Percentiles rank a stretch among this genome's conserved stretches.
Evolutionary conservation across 2,329 filamentous ascomycete genomes (phyloP).

Genomic region (Leptographium lundbergii): DNA sequence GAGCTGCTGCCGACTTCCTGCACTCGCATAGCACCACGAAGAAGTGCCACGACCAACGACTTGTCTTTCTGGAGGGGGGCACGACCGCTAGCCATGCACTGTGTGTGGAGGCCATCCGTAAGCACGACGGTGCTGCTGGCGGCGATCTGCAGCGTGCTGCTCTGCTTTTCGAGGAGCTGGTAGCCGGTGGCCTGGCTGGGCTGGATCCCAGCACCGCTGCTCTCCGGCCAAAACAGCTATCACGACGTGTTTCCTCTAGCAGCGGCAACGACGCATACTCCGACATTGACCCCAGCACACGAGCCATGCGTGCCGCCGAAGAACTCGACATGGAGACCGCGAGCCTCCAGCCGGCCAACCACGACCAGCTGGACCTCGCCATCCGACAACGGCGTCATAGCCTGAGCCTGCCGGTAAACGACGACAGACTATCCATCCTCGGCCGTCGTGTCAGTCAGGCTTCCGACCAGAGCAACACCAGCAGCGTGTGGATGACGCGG

Average conservation of each 20-base stretch:
- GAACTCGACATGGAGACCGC: slow-evolving; percentile 43
- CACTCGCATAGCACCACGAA: slow-evolving; percentile 22
- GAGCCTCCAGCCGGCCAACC: slow-evolving; percentile 33
- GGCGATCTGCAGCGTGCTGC: slow-evolving; percentile 38
- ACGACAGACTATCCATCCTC: slow-evolving; percentile 5
- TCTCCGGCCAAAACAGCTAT: not conserved
- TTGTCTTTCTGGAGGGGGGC: slow-evolving; percentile 50
- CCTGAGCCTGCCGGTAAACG: slow-evolving; percentile 35
- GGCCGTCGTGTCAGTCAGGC: not conserved
- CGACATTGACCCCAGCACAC: slow-evolving; percentile 35
- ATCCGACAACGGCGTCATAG: slow-evolving; percentile 27
- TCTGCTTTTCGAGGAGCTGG: slow-evolving; percentile 34
- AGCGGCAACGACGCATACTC: slow-evolving; percentile 3
- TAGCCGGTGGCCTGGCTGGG: slow-evolving; percentile 34
- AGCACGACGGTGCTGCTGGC: slow-evolving; percentile 29
- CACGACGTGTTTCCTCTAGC: not conserved
- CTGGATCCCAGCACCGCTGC: slow-evolving; percentile 10
- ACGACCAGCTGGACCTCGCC: slow-evolving; percentile 33
- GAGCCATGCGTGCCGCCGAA: slow-evolving; percentile 47
- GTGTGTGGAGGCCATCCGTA: slow-evolving; percentile 42
- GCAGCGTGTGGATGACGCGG: not conserved
- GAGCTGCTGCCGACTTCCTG: slow-evolving; percentile 39
- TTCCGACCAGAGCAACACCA: slow-evolving; percentile 11
- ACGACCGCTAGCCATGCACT: slow-evolving; percentile 39
- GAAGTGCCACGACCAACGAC: slow-evolving; percentile 25